Evolutionary conservation across 768 basidiomycete species (phyloP).

Genomic region (Galerina sulciceps): DNA sequence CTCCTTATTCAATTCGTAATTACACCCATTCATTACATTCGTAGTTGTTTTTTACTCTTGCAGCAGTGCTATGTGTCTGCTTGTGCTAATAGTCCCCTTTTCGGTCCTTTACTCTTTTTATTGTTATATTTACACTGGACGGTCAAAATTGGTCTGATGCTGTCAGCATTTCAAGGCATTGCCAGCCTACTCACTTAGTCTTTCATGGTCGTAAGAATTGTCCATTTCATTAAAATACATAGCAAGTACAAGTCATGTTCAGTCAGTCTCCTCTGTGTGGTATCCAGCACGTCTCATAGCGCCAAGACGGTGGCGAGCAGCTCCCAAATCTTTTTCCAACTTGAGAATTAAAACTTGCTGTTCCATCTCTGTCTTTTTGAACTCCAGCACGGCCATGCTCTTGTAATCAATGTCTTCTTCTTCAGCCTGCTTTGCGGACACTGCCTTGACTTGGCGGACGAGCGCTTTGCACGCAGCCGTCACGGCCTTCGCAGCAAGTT

Average conservation of each 20-base stretch:
- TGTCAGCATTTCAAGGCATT: slow-evolving; percentile 7
- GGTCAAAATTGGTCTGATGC: slow-evolving; percentile 14
- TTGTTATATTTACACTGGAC: slow-evolving; percentile 21
- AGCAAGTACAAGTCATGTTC: slow-evolving; percentile 18
- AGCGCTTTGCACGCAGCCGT: slow-evolving; percentile 97
- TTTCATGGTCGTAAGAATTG: slow-evolving; percentile 7
- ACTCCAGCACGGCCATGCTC: slow-evolving; percentile 92
- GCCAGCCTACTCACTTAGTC: slow-evolving; percentile 10
- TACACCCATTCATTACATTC: slow-evolving; percentile 14
- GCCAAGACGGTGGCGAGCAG: slow-evolving; percentile 79
- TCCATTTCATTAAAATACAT: slow-evolving; percentile 21
- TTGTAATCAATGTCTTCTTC: slow-evolving; percentile 88
- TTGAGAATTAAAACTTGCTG: slow-evolving; percentile 98
- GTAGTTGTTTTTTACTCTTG: slow-evolving; percentile 14
- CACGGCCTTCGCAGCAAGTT: slow-evolving; percentile 96
- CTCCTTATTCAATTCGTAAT: slow-evolving; percentile 19
- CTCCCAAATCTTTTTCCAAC: slow-evolving; percentile 93
- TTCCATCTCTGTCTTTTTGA: slow-evolving; percentile 98
- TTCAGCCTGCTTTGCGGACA: slow-evolving; percentile 81
- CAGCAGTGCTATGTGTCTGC: not conserved
- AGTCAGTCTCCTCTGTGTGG: slow-evolving; percentile 85
- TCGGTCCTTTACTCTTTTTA: slow-evolving; percentile 19
- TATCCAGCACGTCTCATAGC: slow-evolving; percentile 90
- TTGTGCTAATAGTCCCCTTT: slow-evolving; percentile 1
- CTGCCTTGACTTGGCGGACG: slow-evolving; percentile 94